These are phyloP conservation scores for Strigomonas culicis DNA, from an alignment of 208 protist species.

Conservation along the genomic window DNA sequence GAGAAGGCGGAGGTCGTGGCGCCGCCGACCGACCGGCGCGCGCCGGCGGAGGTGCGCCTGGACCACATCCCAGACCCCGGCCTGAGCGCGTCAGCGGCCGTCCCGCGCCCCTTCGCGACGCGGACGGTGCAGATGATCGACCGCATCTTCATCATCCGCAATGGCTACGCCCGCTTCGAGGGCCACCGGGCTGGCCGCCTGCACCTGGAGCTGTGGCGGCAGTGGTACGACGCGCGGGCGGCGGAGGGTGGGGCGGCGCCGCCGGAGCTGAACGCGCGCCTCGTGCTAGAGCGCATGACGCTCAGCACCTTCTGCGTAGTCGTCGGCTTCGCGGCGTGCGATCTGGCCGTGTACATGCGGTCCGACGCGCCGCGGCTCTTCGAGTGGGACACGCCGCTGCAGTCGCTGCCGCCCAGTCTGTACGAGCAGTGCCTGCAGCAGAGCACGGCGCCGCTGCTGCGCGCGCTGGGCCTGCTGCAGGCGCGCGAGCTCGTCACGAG, in stretches of 20 bases:
- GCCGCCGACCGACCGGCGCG: not conserved
- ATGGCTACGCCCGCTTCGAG: slow-evolving; percentile 54
- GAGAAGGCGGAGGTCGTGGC: slow-evolving; percentile 21
- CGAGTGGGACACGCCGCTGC: slow-evolving; percentile 7
- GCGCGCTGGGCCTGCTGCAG: slow-evolving; percentile 32
- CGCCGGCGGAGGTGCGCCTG: not conserved
- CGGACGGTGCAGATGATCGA: slow-evolving; percentile 20
- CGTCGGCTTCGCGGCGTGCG: slow-evolving; percentile 50
- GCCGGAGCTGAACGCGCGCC: slow-evolving; percentile 20
- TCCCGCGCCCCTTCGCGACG: not conserved
- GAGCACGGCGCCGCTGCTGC: slow-evolving; percentile 32
- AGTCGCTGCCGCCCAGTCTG: slow-evolving; percentile 41
- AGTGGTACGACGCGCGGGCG: slow-evolving; percentile 18
- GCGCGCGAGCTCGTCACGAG: slow-evolving; percentile 30
- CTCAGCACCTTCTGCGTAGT: slow-evolving; percentile 83
- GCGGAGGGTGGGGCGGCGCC: not conserved
- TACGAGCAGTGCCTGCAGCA: slow-evolving; percentile 42
- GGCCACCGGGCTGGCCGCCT: slow-evolving; percentile 52
- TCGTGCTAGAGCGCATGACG: slow-evolving; percentile 61
- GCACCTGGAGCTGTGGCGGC: slow-evolving; percentile 77
- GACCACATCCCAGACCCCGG: not conserved
- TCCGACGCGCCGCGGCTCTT: not conserved
- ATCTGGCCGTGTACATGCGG: slow-evolving; percentile 33
- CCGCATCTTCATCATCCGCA: slow-evolving; percentile 56
- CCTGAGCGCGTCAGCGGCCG: not conserved